A percentile compares a stretch with the other conserved stretches of the same genome.
phyloP scores from a whole-genome alignment of 768 basidiomycete species.

The Russula griseocarnosa region DNA sequence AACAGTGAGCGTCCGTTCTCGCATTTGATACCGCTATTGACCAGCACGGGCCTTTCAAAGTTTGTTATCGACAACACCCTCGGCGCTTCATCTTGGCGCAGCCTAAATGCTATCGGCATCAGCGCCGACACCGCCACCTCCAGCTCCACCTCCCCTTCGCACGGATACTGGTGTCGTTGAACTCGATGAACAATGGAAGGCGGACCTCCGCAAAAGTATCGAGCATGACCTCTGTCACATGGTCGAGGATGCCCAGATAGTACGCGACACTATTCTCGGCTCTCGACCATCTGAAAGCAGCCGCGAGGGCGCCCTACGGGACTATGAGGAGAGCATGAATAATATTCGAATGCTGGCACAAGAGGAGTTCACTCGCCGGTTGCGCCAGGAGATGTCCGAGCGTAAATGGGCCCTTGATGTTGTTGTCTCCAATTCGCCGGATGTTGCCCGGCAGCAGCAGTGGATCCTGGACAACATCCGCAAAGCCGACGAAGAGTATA shows the following conservation, averaged over 20 bases:
- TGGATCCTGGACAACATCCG: slow-evolving; percentile 26
- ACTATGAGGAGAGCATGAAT: slow-evolving; percentile 25
- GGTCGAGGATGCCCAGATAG: slow-evolving; percentile 22
- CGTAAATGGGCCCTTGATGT: slow-evolving; percentile 26
- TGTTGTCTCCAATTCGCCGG: slow-evolving; percentile 23
- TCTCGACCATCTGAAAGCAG: slow-evolving; percentile 9
- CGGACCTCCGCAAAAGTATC: slow-evolving; percentile 22
- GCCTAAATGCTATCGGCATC: slow-evolving; percentile 24
- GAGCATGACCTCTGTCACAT: slow-evolving; percentile 21
- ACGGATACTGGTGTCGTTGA: slow-evolving; percentile 18
- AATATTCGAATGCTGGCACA: slow-evolving; percentile 23
- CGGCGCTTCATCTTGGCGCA: slow-evolving; percentile 24
- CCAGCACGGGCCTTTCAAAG: neutral
- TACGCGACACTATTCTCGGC: slow-evolving; percentile 16
- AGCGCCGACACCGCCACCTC: slow-evolving; percentile 21
- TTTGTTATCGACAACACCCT: slow-evolving; percentile 15
- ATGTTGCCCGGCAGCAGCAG: slow-evolving; percentile 28
- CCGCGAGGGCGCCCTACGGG: slow-evolving; percentile 10
- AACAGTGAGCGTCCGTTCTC: slow-evolving; percentile 11
- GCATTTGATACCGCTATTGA: neutral
- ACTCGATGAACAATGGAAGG: slow-evolving; percentile 27
- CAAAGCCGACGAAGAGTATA: slow-evolving; percentile 11
- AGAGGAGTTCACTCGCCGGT: slow-evolving; percentile 22
- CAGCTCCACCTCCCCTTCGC: slow-evolving; percentile 17
- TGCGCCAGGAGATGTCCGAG: slow-evolving; percentile 23